Evolutionary conservation across 257 asterid genomes (phyloP).

Genomic region (Cinchona pubescens): DNA sequence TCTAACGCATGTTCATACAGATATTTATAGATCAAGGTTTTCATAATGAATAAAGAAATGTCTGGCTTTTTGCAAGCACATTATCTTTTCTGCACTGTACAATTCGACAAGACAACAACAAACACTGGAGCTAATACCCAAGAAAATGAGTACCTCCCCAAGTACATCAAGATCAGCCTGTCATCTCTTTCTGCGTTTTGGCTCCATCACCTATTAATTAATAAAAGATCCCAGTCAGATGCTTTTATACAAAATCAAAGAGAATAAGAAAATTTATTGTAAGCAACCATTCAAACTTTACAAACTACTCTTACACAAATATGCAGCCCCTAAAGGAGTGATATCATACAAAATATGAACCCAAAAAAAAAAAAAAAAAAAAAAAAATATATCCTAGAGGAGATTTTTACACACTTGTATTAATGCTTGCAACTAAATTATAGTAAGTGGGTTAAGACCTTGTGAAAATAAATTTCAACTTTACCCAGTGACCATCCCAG

Average conservation of each 20-base stretch:
- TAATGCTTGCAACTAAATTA: not conserved
- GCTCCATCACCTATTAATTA: constrained; percentile 50
- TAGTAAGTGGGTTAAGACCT: not conserved
- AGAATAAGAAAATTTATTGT: not conserved
- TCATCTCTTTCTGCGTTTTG: constrained; percentile 61
- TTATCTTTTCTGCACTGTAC: constrained; percentile 50
- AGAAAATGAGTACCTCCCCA: constrained; percentile 34
- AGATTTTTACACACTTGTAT: not conserved
- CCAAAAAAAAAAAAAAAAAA: not conserved
- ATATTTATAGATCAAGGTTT: not conserved
- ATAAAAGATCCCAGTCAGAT: not conserved
- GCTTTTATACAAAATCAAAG: not conserved
- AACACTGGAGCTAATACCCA: constrained; percentile 29
- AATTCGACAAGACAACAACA: constrained; percentile 36
- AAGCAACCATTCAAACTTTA: not conserved
- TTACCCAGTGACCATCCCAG: not conserved
- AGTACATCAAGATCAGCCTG: constrained; percentile 17
- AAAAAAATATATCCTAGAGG: not conserved
- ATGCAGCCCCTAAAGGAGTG: not conserved
- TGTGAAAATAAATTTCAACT: not conserved
- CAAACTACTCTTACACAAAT: not conserved
- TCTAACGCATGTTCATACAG: not conserved
- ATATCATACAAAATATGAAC: not conserved
- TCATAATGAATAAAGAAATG: not conserved
- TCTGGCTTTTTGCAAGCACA: constrained; percentile 21